Conservation (phyloP, 768 basidiomycete genomes). For the Russula lepida region DNA sequence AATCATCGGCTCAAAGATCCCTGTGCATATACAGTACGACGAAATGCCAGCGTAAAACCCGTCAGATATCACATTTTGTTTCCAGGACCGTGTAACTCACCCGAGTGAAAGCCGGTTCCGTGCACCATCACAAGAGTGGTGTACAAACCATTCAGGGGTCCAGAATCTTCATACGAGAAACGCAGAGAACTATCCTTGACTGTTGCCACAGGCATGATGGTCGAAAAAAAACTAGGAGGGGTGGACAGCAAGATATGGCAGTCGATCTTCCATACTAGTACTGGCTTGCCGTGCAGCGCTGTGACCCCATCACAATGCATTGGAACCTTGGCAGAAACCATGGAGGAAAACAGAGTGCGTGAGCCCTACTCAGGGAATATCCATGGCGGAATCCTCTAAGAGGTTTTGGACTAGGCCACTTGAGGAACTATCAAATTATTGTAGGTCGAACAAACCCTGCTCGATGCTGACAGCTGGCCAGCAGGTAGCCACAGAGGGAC, state of each 20-base stretch:
- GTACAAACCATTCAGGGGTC: constrained; percentile 9
- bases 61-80: not conserved
- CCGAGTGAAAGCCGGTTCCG: constrained; percentile 16
- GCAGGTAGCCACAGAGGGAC: not conserved
- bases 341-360: not conserved
- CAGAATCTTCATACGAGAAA: constrained; percentile 17
- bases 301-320: not conserved
- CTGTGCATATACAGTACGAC: not conserved
- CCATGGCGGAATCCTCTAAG: not conserved
- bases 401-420: not conserved
- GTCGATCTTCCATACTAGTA: not conserved
- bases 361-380: not conserved
- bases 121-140: constrained; percentile 20
- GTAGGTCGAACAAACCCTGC: not conserved
- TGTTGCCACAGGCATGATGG: constrained; percentile 15
- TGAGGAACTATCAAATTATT: not conserved
- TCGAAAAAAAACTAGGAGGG: not conserved
- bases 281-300: not conserved
- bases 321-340: not conserved
- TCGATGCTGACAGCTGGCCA: not conserved
- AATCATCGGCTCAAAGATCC: constrained; percentile 21
- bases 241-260: not conserved
- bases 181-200: constrained; percentile 1
- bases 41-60: not conserved
- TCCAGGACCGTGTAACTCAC: not conserved